Evolutionary conservation across 306 rosid genomes (phyloP).

Genomic region (Mucuna pruriens): DNA sequence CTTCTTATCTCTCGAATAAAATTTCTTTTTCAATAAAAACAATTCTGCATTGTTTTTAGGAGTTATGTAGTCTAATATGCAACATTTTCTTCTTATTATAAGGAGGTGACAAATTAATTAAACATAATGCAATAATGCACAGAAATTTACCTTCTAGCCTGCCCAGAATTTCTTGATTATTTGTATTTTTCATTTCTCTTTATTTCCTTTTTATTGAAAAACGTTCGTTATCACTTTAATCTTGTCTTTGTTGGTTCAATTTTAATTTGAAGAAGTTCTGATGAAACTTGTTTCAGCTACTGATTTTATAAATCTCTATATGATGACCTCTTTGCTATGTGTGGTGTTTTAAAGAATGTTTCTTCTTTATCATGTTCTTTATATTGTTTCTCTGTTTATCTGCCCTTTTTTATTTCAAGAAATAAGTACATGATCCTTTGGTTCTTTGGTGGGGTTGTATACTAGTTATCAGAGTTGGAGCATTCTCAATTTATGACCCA

Average conservation of each 20-base stretch:
- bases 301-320: not conserved
- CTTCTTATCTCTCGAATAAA: not conserved
- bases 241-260: not conserved
- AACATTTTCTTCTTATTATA: not conserved
- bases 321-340: not conserved
- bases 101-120: not conserved
- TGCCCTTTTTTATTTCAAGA: conserved; percentile 1
- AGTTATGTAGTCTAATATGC: not conserved
- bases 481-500: not conserved
- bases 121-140: not conserved
- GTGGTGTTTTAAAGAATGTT: not conserved
- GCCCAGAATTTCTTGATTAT: not conserved
- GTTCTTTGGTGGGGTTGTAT: not conserved
- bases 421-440: not conserved
- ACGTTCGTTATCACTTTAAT: not conserved
- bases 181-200: not conserved
- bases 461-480: not conserved
- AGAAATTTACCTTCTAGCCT: not conserved
- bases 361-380: not conserved
- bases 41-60: not conserved
- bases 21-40: not conserved
- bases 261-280: not conserved
- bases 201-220: not conserved
- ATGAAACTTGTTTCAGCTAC: not conserved
- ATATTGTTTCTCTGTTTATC: not conserved